Evolutionary conservation across 495 filamentous ascomycete genomes (phyloP), one percentile per base, ranked within the genome.

Genomic region (Hypoxylon perforatum): DNA sequence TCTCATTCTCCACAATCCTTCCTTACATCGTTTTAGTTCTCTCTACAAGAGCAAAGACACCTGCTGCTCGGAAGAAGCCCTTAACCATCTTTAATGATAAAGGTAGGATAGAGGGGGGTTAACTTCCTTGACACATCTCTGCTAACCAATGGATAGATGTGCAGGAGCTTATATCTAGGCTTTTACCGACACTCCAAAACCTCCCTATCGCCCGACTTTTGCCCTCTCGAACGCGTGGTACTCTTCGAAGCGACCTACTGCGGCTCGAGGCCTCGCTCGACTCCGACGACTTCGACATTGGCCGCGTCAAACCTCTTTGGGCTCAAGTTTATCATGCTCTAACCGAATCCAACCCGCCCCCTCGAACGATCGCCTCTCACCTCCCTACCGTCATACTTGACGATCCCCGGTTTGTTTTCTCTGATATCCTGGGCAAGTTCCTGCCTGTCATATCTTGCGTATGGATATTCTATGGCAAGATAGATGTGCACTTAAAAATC

Each of bases 361-460:
- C 65, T 61, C 73, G 57, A 73, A 50, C 72, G 64, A 72, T 72
- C 54, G 70, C 68, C 48, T 75, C 73, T 63, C 74, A 73, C 22
- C 52, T 75, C 60, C 73, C 88, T 90, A 11, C 91, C 92, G 3
- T 70, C 70, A 9, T 81, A 89, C 67, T 68, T 80, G 12, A 80
- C 86, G 3, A 75, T 76, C 2, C 53, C 78, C 1, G 73, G 57
- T 4, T 81, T 94, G 6, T 78, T 92, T 25, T 65, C 55, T 92
- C 90, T 14, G 79, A 84, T 28, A 79, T 92, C 7, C 71, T 94
- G 30, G 90, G 88, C 52, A 89, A 89, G 21, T 87, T 93, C 63
- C 77, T 96, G 14, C 92, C 92, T 0, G 92, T 91, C 17, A 84
- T 88, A 28, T 92, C 94, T 61, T 82, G 87, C 30, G 87, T 86